A percentile compares a stretch with the other conserved stretches of the same genome.
These are phyloP conservation scores for Ciborinia camelliae DNA, from an alignment of 2,329 filamentous ascomycete species.

Conservation along the genomic window DNA sequence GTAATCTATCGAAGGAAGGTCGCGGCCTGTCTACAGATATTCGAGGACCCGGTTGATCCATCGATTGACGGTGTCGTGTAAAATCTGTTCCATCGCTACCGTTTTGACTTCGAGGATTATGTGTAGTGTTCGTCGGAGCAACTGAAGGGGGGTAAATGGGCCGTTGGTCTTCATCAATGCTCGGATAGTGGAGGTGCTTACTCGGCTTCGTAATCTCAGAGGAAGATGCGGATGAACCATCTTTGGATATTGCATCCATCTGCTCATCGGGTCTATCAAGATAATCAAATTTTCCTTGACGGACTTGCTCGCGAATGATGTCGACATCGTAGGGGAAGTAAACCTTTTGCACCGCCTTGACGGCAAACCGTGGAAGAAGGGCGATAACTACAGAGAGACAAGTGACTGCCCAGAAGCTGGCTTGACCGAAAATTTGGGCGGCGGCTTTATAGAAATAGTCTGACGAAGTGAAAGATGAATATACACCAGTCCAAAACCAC, in stretches of 20 bases:
- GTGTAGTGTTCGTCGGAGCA: conserved; percentile 70
- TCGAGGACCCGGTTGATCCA: conserved; percentile 44
- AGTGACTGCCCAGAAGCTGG: conserved; percentile 84
- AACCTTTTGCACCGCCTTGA: conserved; percentile 89
- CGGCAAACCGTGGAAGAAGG: conserved; percentile 79
- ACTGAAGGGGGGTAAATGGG: conserved; percentile 93
- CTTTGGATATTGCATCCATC: conserved; percentile 42
- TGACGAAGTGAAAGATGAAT: conserved; percentile 51
- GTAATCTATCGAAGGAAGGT: conserved; percentile 83
- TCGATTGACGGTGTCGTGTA: conserved; percentile 62
- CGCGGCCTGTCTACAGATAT: conserved; percentile 56
- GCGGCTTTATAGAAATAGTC: conserved; percentile 76
- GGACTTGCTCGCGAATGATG: conserved; percentile 90
- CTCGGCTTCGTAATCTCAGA: conserved; percentile 51
- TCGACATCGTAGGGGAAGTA: conserved; percentile 92
- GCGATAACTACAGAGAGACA: conserved; percentile 77
- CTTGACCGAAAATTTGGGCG: conserved; percentile 71
- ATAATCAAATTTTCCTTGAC: conserved; percentile 76
- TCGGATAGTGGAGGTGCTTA: conserved; percentile 57
- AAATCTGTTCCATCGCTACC: conserved; percentile 94
- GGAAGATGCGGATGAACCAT: conserved; percentile 49
- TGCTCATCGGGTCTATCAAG: conserved; percentile 43
- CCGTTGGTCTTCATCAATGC: conserved; percentile 79
- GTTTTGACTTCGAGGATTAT: conserved; percentile 79
- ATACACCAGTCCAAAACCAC: conserved; percentile 95